phyloP scores from a whole-genome alignment of 371 early-diverging fungal species.

The Syncephalis fuscata region DNA sequence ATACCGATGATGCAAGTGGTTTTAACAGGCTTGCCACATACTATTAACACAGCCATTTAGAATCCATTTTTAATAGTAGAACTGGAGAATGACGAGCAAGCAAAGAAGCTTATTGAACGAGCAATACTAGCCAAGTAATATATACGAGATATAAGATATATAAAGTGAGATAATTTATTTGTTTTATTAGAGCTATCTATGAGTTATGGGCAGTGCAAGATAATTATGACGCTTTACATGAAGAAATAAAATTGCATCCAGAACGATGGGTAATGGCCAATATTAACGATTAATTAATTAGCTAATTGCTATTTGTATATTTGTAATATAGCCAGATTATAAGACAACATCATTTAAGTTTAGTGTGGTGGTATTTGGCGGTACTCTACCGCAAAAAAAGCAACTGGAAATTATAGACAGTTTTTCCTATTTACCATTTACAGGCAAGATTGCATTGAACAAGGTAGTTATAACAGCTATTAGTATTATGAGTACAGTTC shows the following conservation, averaged over 20 bases:
- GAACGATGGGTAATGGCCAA: slow-evolving; percentile 31
- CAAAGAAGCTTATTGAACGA: slow-evolving; percentile 56
- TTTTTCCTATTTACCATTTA: slow-evolving; percentile 56
- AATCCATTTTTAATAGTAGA: slow-evolving; percentile 65
- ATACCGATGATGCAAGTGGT: slow-evolving; percentile 27
- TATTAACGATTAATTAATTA: neutral
- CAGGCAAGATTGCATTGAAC: slow-evolving; percentile 69
- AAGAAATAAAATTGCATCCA: slow-evolving; percentile 27
- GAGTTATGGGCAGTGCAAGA: slow-evolving; percentile 61
- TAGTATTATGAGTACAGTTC: too few species aligned
- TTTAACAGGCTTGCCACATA: neutral
- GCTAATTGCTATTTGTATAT: neutral
- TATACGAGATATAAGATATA: neutral
- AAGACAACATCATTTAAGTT: slow-evolving; percentile 62
- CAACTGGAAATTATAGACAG: slow-evolving; percentile 65
- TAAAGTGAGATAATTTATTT: neutral
- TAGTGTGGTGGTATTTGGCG: slow-evolving; percentile 54
- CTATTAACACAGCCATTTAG: slow-evolving; percentile 13
- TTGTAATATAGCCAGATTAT: slow-evolving; percentile 27
- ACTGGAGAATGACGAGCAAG: slow-evolving; percentile 48
- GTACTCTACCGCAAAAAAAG: slow-evolving; percentile 40
- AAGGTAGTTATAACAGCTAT: slow-evolving; percentile 10
- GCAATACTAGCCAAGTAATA: slow-evolving; percentile 67
- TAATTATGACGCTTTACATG: slow-evolving; percentile 42
- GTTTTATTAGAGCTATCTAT: slow-evolving; percentile 33